Evolutionary conservation across 2,329 filamentous ascomycete genomes (phyloP).

Genomic region (Phyllosticta ampelicida): DNA sequence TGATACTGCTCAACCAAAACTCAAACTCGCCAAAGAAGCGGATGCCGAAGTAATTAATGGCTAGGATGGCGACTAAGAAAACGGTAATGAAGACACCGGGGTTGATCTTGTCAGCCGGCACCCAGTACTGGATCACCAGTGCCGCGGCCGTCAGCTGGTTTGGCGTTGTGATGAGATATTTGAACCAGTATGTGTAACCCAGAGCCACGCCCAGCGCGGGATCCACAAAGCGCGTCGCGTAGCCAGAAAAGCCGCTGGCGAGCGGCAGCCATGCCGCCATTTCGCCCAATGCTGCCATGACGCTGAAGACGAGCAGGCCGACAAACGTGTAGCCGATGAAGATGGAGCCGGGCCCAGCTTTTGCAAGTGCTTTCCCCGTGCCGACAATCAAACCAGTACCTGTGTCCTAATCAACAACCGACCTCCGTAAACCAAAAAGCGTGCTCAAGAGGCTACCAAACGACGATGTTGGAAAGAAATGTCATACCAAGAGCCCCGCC

Average conservation of each 20-base stretch:
- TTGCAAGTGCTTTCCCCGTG: conserved; percentile 40
- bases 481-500: conserved; percentile 55
- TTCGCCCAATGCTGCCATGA: conserved; percentile 73
- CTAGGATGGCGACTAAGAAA: conserved; percentile 33
- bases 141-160: conserved; percentile 77
- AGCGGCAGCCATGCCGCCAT: conserved; percentile 78
- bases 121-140: conserved; percentile 70
- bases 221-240: conserved; percentile 68
- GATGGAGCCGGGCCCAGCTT: conserved; percentile 51
- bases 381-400: conserved; percentile 62
- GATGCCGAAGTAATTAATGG: conserved; percentile 47
- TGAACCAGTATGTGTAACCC: conserved; percentile 58
- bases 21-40: conserved; percentile 41
- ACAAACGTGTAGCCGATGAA: conserved; percentile 61
- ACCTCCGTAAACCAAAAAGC: too few species aligned
- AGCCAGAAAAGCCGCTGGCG: conserved; percentile 69
- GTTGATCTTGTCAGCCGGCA: conserved; percentile 54
- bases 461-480: conserved; percentile 38
- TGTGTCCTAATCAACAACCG: background rate
- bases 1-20: conserved; percentile 39
- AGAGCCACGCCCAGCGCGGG: conserved; percentile 71
- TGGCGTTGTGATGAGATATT: conserved; percentile 75
- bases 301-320: conserved; percentile 63
- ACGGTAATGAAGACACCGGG: conserved; percentile 68
- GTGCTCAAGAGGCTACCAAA: too few species aligned